Conservation (phyloP, 352 stramenopile genomes). For the Pythium guiyangense region DNA sequence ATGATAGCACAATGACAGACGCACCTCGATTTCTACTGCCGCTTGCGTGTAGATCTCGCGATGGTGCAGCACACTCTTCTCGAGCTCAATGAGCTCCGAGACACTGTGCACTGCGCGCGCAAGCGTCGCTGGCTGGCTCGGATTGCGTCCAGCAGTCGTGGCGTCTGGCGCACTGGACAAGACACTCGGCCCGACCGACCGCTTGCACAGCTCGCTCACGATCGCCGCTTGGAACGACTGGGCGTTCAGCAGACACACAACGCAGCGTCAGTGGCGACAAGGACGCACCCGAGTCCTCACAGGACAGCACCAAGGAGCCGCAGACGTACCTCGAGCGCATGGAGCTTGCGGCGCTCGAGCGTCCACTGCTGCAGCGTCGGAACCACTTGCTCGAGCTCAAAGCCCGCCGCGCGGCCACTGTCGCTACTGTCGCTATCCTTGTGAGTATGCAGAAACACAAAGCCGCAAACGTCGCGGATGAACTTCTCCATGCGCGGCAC, state of each 20-base stretch:
- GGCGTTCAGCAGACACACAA: not conserved
- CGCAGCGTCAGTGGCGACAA: no score
- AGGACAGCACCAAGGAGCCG: not conserved
- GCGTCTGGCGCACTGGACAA: slow-evolving; percentile 15
- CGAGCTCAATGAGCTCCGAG: slow-evolving; percentile 75
- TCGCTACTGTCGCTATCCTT: no score
- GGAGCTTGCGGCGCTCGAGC: slow-evolving; percentile 43
- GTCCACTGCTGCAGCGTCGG: slow-evolving; percentile 72
- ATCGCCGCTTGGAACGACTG: slow-evolving; percentile 55
- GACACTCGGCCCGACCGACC: slow-evolving; percentile 37
- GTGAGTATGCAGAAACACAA: no score
- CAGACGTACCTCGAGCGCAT: slow-evolving; percentile 42
- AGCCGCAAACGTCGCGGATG: slow-evolving; percentile 79
- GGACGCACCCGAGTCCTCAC: no score
- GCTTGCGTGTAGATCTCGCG: slow-evolving; percentile 77
- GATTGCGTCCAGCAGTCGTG: not conserved
- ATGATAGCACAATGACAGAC: not conserved
- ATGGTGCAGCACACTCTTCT: slow-evolving; percentile 78
- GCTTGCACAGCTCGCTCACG: slow-evolving; percentile 56
- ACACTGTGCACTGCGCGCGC: slow-evolving; percentile 66
- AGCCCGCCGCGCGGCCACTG: slow-evolving; percentile 16
- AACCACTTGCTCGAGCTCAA: slow-evolving; percentile 69
- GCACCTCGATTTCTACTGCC: slow-evolving; percentile 74
- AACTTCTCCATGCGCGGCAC: slow-evolving; percentile 86
- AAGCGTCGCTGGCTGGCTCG: slow-evolving; percentile 30